Base-by-base conservation (phyloP, 2,329 filamentous ascomycete species). In the Fusarium sp. region DNA sequence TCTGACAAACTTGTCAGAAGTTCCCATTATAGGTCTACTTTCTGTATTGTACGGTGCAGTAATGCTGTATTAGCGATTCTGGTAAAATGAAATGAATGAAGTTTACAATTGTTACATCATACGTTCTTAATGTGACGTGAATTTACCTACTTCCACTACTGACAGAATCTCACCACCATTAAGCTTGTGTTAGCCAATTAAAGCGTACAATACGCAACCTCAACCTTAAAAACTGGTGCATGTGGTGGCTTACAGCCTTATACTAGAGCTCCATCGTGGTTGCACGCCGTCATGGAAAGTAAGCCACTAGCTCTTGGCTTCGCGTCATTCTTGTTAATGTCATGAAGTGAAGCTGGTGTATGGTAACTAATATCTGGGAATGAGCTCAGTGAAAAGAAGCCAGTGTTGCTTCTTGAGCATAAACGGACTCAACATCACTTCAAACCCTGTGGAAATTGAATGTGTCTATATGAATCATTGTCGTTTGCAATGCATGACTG, bases 1-100 rank as follows among this genome's bases (percentile, higher is more conserved):
- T 52, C 64, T 62, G 47, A 58, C 49, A 32, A 55, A 29, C 24
- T 45, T 32, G 63, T 68, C 48, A 56, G 65, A 67, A 47, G 22
- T 42, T 37, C 46, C 69, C 56, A 34, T 41, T 62, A 56, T 47
- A 55, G 41, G 61, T 60, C 37, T 49, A 30, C 49, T 32, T 58
- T 53, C 47, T 69, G 53, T 70, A 40, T 60, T 57, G 32, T 27
- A 47, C 22, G 16, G 9, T 46, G 32, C 20, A 37, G 37, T 52
- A 51, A 52, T 52, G 48, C 20, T 52, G 18, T 41, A 22, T 18
- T 40, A 37, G 34, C 34, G 32, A 13, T 52, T 52, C n/a, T 16
- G 32, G 25, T 12, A 42, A 51, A 42, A 52, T 41, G 13, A 7
- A 20, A 22, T 14, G 34, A 12, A n/a, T 37, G 18, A 37, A 37